phyloP scores from a whole-genome alignment of 2,329 filamentous ascomycete species.

The Ophiosphaerella korrae region DNA sequence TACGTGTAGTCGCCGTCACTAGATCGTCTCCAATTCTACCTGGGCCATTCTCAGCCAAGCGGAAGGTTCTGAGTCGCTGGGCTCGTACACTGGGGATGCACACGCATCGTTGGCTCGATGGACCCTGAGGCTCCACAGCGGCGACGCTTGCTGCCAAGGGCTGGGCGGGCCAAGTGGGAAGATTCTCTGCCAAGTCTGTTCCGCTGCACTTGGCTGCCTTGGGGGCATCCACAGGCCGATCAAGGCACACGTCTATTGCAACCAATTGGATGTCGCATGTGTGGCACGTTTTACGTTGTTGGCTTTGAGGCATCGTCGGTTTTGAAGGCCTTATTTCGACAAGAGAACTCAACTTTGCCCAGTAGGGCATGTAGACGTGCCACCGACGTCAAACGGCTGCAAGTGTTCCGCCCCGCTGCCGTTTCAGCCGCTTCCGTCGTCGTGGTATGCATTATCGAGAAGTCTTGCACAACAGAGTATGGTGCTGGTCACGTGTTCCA shows the following conservation, averaged over 20 bases:
- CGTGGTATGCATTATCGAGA: not conserved
- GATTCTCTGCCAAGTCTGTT: constrained; percentile 13
- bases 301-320: constrained; percentile 9
- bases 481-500: not conserved
- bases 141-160: constrained; percentile 11
- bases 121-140: constrained; percentile 1
- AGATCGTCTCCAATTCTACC: not conserved
- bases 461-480: not conserved
- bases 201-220: constrained; percentile 17
- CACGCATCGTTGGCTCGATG: constrained; percentile 7
- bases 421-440: not conserved
- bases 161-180: constrained; percentile 10
- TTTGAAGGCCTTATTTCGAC: not conserved
- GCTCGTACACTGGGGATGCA: no score
- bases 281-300: constrained; percentile 10
- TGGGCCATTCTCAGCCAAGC: constrained; percentile 10
- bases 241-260: not conserved
- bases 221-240: constrained; percentile 13
- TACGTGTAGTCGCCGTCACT: not conserved
- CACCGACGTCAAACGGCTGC: constrained; percentile 1
- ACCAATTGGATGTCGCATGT: constrained; percentile 9
- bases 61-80: constrained; percentile 5
- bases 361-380: not conserved
- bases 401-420: constrained; percentile 2
- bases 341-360: not conserved